Percentiles rank a stretch among this genome's conserved stretches.
These are phyloP conservation scores for Alternaria triticina DNA, from an alignment of 2,329 filamentous ascomycete species.

Conservation along the genomic window DNA sequence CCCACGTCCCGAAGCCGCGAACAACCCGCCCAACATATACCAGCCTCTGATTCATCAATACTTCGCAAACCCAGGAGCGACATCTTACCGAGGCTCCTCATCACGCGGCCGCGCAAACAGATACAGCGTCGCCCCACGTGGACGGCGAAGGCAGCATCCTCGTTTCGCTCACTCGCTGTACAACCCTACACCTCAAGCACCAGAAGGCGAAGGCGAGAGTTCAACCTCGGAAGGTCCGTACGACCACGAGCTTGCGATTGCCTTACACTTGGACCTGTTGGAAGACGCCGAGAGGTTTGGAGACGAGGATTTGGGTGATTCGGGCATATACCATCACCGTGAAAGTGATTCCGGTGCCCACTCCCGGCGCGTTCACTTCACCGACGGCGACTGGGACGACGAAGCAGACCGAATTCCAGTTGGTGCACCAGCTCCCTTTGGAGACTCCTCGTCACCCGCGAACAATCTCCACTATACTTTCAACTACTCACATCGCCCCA, in stretches of 20 bases:
- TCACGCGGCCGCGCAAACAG: background rate
- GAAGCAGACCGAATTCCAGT: background rate
- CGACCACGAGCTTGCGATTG: constrained; percentile 12
- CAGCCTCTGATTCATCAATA: background rate
- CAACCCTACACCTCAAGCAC: background rate
- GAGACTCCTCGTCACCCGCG: background rate
- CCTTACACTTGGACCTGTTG: constrained; percentile 16
- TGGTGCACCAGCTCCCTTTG: background rate
- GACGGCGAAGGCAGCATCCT: background rate
- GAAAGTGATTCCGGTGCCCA: background rate
- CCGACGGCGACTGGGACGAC: background rate
- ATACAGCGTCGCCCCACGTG: background rate
- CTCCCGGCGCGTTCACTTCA: background rate
- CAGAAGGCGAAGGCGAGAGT: background rate
- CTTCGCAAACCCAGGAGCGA: background rate
- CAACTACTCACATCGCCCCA: background rate
- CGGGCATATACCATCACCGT: background rate
- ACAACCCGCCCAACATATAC: background rate
- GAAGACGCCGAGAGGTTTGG: background rate
- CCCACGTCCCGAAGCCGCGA: background rate
- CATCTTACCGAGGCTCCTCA: background rate
- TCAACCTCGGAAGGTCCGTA: background rate
- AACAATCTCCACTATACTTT: background rate
- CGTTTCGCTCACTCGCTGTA: constrained; percentile 10
- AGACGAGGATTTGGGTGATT: background rate